Conservation (phyloP, 495 filamentous ascomycete species). For the Aspergillus nidulans region DNA sequence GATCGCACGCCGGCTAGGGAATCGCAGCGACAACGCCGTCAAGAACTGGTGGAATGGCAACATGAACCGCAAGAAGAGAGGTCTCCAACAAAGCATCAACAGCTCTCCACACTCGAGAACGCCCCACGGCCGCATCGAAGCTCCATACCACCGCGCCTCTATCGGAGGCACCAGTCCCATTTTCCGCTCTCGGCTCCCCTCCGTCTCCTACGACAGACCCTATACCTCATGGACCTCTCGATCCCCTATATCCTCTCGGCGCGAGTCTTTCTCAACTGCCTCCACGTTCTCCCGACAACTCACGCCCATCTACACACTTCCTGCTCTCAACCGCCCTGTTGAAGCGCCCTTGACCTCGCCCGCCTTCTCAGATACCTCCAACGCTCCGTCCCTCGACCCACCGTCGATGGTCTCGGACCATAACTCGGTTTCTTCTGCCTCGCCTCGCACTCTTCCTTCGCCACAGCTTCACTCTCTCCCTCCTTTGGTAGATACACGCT, state of each 20-base stretch:
- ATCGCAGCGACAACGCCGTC: slow-evolving; percentile 93
- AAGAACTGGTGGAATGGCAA: slow-evolving; percentile 99
- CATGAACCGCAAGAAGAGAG: slow-evolving; percentile 67
- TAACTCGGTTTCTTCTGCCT: slow-evolving; percentile 58
- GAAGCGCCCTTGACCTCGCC: slow-evolving; percentile 69
- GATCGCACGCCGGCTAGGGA: slow-evolving; percentile 79
- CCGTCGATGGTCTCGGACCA: slow-evolving; percentile 70
- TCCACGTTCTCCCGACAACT: slow-evolving; percentile 34
- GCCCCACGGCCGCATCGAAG: slow-evolving; percentile 38
- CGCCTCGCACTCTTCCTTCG: slow-evolving; percentile 42
- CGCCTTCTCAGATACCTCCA: slow-evolving; percentile 55
- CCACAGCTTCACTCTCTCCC: slow-evolving; percentile 41
- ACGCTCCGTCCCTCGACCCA: slow-evolving; percentile 57
- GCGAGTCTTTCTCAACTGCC: slow-evolving; percentile 28
- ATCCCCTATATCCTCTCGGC: slow-evolving; percentile 23
- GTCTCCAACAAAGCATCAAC: slow-evolving; percentile 33
- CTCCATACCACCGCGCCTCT: slow-evolving; percentile 38
- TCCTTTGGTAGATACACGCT: slow-evolving; percentile 31
- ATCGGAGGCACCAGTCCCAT: slow-evolving; percentile 25
- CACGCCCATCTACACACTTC: slow-evolving; percentile 43
- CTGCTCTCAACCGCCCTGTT: slow-evolving; percentile 42
- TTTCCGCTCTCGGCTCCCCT: slow-evolving; percentile 30
- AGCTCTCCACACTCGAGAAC: slow-evolving; percentile 29
- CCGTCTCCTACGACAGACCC: slow-evolving; percentile 20
- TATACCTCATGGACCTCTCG: slow-evolving; percentile 28